These are phyloP conservation scores for Hypsizygus marmoreus DNA, from an alignment of 768 basidiomycete species.

Conservation along the genomic window DNA sequence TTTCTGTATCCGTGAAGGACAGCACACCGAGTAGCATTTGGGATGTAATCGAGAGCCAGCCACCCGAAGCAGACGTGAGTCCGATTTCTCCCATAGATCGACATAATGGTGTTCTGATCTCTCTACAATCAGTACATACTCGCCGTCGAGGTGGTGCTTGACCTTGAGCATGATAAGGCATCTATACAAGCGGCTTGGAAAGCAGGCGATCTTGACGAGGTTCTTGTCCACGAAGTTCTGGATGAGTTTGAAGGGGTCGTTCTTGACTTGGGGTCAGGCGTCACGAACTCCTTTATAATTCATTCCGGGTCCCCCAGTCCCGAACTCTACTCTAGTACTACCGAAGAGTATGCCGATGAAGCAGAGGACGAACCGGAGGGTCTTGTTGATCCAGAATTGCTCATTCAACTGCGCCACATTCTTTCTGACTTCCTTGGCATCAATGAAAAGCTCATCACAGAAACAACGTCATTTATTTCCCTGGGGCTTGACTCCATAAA, in stretches of 20 bases:
- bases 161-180: slow-evolving; percentile 23
- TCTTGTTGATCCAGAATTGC: slow-evolving; percentile 15
- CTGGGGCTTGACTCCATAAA: slow-evolving; percentile 51
- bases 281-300: no score
- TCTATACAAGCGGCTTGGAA: slow-evolving; percentile 28
- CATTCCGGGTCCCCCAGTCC: no score
- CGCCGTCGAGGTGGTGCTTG: slow-evolving; percentile 31
- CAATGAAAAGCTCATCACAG: slow-evolving; percentile 18
- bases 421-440: slow-evolving; percentile 30
- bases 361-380: not conserved
- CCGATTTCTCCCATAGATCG: not conserved
- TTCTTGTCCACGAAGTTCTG: slow-evolving; percentile 18
- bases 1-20: slow-evolving; percentile 31
- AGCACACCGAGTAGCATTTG: slow-evolving; percentile 20
- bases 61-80: slow-evolving; percentile 35
- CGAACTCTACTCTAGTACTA: no score
- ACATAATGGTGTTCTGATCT: slow-evolving; percentile 5
- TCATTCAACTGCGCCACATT: slow-evolving; percentile 17
- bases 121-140: slow-evolving; percentile 26
- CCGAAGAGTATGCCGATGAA: not conserved
- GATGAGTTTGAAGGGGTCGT: slow-evolving; percentile 24
- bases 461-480: slow-evolving; percentile 40
- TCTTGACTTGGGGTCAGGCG: slow-evolving; percentile 12
- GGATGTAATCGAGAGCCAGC: slow-evolving; percentile 28
- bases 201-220: slow-evolving; percentile 10